A percentile compares a stretch with the other conserved stretches of the same genome.
Evolutionary conservation across 441 rosid genomes (phyloP).

Genomic region (Gossypium davidsonii): DNA sequence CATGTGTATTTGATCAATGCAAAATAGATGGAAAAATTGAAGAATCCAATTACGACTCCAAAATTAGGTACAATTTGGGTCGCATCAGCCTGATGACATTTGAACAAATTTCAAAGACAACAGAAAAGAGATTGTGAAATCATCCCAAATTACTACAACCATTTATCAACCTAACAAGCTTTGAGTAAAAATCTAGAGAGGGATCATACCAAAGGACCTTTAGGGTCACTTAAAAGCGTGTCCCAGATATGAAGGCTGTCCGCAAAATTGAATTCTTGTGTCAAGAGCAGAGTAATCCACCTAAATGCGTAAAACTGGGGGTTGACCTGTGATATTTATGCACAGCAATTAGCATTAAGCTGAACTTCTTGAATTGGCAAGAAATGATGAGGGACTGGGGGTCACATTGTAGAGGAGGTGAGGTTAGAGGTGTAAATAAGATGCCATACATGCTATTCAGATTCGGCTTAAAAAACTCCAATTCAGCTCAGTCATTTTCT

Average conservation of each 20-base stretch:
- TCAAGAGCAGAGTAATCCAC: slow-evolving; percentile 96
- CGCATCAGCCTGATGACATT: neutral
- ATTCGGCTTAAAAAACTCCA: neutral
- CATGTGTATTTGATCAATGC: neutral
- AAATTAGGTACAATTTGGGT: neutral
- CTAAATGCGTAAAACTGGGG: slow-evolving; percentile 95
- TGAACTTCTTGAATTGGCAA: neutral
- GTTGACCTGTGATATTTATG: slow-evolving; percentile 64
- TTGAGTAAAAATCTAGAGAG: neutral
- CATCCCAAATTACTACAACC: neutral
- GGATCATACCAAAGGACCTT: slow-evolving; percentile 75
- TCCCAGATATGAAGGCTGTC: slow-evolving; percentile 96
- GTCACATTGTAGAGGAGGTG: neutral
- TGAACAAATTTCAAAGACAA: neutral
- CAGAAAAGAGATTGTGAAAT: neutral
- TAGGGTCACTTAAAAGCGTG: slow-evolving; percentile 87
- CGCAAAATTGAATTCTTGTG: slow-evolving; percentile 84
- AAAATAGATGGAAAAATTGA: neutral
- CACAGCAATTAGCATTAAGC: slow-evolving; percentile 11
- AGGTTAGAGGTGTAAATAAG: neutral
- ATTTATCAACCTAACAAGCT: neutral
- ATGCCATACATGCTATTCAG: neutral
- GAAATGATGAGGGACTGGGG: neutral
- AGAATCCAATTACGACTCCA: neutral
- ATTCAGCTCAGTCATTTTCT: neutral